A percentile compares a stretch with the other conserved stretches of the same genome.
phyloP scores from a whole-genome alignment of 768 basidiomycete species.

The Tylopilus sp. region DNA sequence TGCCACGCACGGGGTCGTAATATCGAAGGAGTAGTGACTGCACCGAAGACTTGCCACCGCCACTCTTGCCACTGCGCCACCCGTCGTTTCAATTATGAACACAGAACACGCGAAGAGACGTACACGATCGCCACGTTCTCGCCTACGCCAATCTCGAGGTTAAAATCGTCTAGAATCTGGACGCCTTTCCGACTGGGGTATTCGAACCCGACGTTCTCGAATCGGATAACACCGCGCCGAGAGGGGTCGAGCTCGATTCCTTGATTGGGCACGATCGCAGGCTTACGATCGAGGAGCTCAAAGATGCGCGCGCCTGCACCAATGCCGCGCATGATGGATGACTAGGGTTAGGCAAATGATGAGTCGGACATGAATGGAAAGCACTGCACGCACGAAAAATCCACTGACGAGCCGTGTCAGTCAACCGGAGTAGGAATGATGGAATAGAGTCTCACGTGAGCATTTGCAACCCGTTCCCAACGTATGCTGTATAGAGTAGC shows the following conservation, averaged over 20 bases:
- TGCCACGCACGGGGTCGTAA: slow-evolving; percentile 84
- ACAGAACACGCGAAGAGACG: slow-evolving; percentile 29
- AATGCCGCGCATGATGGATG: slow-evolving; percentile 94
- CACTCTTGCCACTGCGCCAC: slow-evolving; percentile 73
- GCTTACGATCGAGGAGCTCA: slow-evolving; percentile 79
- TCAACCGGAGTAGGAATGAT: neutral
- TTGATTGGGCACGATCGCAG: slow-evolving; percentile 62
- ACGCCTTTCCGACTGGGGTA: slow-evolving; percentile 86
- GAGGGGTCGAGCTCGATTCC: slow-evolving; percentile 56
- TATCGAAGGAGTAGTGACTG: slow-evolving; percentile 85
- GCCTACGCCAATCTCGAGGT: slow-evolving; percentile 76
- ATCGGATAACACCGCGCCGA: slow-evolving; percentile 68
- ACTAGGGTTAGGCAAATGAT: slow-evolving; percentile 39
- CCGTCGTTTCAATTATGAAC: neutral
- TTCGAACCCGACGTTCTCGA: slow-evolving; percentile 82
- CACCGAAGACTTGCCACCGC: slow-evolving; percentile 91
- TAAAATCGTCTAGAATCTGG: slow-evolving; percentile 77
- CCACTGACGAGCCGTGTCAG: slow-evolving; percentile 24
- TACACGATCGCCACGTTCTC: slow-evolving; percentile 92
- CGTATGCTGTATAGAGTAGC: slow-evolving; percentile 88
- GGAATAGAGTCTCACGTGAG: slow-evolving; percentile 51
- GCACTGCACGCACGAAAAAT: slow-evolving; percentile 35
- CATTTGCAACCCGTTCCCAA: slow-evolving; percentile 76
- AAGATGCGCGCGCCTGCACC: slow-evolving; percentile 94
- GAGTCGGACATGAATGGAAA: neutral